Evolutionary conservation across 257 asterid species (phyloP).

Genomic region (Scutellaria baicalensis): DNA sequence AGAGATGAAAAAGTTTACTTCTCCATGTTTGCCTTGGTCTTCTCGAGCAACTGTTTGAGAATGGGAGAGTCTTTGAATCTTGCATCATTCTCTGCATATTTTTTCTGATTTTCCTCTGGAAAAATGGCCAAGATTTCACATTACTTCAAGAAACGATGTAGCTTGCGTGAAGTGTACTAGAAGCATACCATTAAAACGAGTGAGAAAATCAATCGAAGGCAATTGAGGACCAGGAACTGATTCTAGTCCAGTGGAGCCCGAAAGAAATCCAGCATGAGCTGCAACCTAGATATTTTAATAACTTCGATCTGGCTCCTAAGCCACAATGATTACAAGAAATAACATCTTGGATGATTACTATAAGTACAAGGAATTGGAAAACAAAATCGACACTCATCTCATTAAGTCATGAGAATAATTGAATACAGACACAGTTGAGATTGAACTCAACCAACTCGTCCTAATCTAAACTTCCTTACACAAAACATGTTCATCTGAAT

Average conservation of each 20-base stretch:
- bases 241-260: constrained; percentile 78
- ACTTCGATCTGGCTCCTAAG: constrained; percentile 16
- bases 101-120: constrained; percentile 84
- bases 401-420: neutral
- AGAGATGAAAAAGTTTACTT: constrained; percentile 37
- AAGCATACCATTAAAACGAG: constrained; percentile 66
- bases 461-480: neutral
- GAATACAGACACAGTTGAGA: neutral
- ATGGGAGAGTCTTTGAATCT: constrained; percentile 84
- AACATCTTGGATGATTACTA: neutral
- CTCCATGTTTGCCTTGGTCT: constrained; percentile 59
- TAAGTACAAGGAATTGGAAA: neutral
- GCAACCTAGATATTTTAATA: constrained; percentile 29
- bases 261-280: constrained; percentile 90
- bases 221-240: constrained; percentile 91
- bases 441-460: no score
- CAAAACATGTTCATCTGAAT: neutral
- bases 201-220: constrained; percentile 71
- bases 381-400: neutral
- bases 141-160: neutral
- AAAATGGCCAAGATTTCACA: constrained; percentile 1
- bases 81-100: constrained; percentile 76
- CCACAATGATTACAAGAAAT: neutral
- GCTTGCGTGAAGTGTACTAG: neutral
- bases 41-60: constrained; percentile 81